Percentiles rank a stretch among this genome's conserved stretches.
These are phyloP conservation scores for Populus hybrid DNA, from an alignment of 441 rosid species.

Conservation along the genomic window DNA sequence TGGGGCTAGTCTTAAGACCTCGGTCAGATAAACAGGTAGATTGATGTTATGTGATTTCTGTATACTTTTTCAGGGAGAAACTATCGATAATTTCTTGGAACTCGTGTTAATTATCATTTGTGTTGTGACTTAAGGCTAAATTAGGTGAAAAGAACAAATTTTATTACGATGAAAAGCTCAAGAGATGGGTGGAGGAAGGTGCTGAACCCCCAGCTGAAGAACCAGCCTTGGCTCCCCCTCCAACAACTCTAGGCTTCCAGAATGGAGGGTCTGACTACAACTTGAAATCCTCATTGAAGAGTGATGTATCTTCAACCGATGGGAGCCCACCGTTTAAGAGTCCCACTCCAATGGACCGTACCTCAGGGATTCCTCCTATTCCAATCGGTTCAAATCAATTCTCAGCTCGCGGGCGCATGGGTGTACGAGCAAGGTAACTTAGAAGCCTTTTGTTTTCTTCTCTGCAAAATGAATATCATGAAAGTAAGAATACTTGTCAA, in stretches of 20 bases:
- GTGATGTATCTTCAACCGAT: slow-evolving; percentile 41
- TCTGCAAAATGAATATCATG: background rate
- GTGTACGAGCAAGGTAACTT: slow-evolving; percentile 67
- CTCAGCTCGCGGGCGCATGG: slow-evolving; percentile 72
- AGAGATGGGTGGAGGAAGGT: slow-evolving; percentile 99
- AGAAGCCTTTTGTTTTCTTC: background rate
- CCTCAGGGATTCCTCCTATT: slow-evolving; percentile 78
- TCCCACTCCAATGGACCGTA: slow-evolving; percentile 44
- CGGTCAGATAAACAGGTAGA: slow-evolving; percentile 75
- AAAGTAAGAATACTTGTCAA: background rate
- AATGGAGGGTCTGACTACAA: slow-evolving; percentile 67
- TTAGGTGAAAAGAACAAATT: slow-evolving; percentile 86
- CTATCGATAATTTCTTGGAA: slow-evolving; percentile 1
- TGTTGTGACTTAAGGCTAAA: slow-evolving; percentile 63
- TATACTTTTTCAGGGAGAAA: slow-evolving; percentile 3
- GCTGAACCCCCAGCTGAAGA: slow-evolving; percentile 84
- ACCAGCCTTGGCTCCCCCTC: slow-evolving; percentile 81
- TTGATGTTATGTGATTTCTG: slow-evolving; percentile 12
- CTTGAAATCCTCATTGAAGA: slow-evolving; percentile 56
- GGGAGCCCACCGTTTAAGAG: slow-evolving; percentile 46
- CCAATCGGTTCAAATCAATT: slow-evolving; percentile 72
- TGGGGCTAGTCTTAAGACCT: slow-evolving; percentile 77
- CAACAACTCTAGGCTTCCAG: slow-evolving; percentile 56
- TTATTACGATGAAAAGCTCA: slow-evolving; percentile 90
- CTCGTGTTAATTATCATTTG: slow-evolving; percentile 2